These are phyloP conservation scores for Tinospora cordifolia DNA, from an alignment of 164 flowering plant species.

Conservation along the genomic window DNA sequence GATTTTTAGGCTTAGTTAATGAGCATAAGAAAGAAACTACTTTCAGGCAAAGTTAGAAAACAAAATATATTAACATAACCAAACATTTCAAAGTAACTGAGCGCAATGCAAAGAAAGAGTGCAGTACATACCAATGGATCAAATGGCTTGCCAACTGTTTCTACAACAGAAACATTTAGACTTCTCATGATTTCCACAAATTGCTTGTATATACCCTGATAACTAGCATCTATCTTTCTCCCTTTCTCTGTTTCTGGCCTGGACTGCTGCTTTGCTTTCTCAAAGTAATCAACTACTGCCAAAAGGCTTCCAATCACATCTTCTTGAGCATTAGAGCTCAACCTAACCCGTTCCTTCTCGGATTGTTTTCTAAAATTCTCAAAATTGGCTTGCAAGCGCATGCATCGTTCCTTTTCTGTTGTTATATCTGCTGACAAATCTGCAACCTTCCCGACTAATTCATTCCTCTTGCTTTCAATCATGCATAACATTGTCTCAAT, in stretches of 20 bases:
- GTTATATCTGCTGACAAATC: constrained; percentile 46
- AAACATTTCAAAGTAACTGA: neutral
- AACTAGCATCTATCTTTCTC: constrained; percentile 74
- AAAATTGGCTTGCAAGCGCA: constrained; percentile 86
- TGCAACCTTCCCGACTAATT: constrained; percentile 42
- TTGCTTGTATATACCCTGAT: constrained; percentile 95
- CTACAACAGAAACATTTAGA: constrained; percentile 55
- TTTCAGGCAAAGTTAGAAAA: neutral
- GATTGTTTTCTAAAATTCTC: constrained; percentile 78
- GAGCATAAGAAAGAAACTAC: neutral
- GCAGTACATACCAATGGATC: constrained; percentile 62
- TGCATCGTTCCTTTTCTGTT: constrained; percentile 59
- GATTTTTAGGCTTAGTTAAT: neutral
- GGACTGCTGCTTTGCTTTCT: constrained; percentile 67
- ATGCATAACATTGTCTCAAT: constrained; percentile 42
- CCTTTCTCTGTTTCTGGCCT: constrained; percentile 77
- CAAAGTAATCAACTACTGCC: constrained; percentile 86
- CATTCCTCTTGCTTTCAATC: constrained; percentile 52
- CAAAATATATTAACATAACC: neutral
- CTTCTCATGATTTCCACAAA: constrained; percentile 88
- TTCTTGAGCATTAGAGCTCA: constrained; percentile 56
- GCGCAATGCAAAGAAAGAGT: neutral
- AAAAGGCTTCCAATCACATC: constrained; percentile 79
- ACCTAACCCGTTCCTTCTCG: constrained; percentile 58
- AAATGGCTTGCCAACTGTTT: constrained; percentile 87